A percentile compares a stretch with the other conserved stretches of the same genome.
These are phyloP conservation scores for Rhynchosporium secalis DNA, from an alignment of 2,329 filamentous ascomycete species.

Conservation along the genomic window DNA sequence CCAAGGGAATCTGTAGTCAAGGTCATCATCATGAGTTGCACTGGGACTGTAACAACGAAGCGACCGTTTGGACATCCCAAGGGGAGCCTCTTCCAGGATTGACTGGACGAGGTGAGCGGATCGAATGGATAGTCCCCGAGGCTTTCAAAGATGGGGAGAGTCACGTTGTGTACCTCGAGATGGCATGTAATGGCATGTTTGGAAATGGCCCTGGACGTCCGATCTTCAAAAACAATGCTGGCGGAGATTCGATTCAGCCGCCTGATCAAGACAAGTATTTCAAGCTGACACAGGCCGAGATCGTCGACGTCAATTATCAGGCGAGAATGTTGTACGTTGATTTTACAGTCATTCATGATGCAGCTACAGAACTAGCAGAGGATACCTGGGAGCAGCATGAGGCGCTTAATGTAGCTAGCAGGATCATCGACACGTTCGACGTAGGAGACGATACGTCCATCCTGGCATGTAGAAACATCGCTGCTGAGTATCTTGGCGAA, in stretches of 20 bases:
- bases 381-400: slow-evolving; percentile 89
- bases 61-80: slow-evolving; percentile 87
- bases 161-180: slow-evolving; percentile 92
- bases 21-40: slow-evolving; percentile 82
- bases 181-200: slow-evolving; percentile 99
- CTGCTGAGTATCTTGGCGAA: slow-evolving; percentile 77
- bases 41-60: slow-evolving; percentile 94
- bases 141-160: slow-evolving; percentile 80
- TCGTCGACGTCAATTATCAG: slow-evolving; percentile 84
- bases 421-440: slow-evolving; percentile 88
- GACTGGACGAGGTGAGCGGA: slow-evolving; percentile 83
- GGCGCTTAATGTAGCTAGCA: slow-evolving; percentile 81
- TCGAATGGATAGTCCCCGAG: slow-evolving; percentile 87
- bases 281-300: slow-evolving; percentile 73
- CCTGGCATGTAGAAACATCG: slow-evolving; percentile 76
- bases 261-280: slow-evolving; percentile 82
- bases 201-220: slow-evolving; percentile 67
- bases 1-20: slow-evolving; percentile 69
- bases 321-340: slow-evolving; percentile 84
- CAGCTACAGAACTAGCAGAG: slow-evolving; percentile 83
- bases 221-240: slow-evolving; percentile 36
- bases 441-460: slow-evolving; percentile 77
- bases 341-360: slow-evolving; percentile 94
- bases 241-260: slow-evolving; percentile 86
- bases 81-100: slow-evolving; percentile 87